Conservation (phyloP, 805 yeast species). For the Candida nonsorbophila region DNA sequence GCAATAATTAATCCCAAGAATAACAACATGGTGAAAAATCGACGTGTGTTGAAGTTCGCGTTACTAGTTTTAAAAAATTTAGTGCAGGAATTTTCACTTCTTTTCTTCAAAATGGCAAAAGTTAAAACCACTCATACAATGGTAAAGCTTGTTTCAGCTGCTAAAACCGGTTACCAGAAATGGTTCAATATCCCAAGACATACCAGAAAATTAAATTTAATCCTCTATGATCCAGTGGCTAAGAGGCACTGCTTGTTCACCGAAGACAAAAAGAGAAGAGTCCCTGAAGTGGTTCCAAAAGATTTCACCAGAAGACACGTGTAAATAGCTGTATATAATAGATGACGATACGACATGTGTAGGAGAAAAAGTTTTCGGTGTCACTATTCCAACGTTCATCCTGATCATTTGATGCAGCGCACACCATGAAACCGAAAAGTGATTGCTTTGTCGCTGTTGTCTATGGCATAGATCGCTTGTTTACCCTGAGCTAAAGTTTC, state of each 20-base stretch:
- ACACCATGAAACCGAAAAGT: too few species aligned
- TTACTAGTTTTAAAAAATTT: slow-evolving; percentile 11
- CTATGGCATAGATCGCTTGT: too few species aligned
- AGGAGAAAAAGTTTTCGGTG: too few species aligned
- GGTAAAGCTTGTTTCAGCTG: slow-evolving; percentile 81
- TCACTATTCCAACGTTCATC: too few species aligned
- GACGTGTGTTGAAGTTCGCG: slow-evolving; percentile 4
- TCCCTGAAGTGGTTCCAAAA: slow-evolving; percentile 42
- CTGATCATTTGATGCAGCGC: too few species aligned
- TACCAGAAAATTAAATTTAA: slow-evolving; percentile 71
- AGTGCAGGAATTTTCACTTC: background rate
- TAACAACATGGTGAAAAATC: background rate
- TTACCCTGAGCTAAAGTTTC: too few species aligned
- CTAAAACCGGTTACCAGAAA: slow-evolving; percentile 83
- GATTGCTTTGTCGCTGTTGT: too few species aligned
- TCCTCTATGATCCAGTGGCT: slow-evolving; percentile 81
- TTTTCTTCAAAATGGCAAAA: slow-evolving; percentile 26
- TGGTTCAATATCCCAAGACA: slow-evolving; percentile 79
- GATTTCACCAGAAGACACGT: slow-evolving; percentile 26
- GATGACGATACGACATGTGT: too few species aligned
- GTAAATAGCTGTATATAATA: too few species aligned
- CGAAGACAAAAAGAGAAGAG: slow-evolving; percentile 83
- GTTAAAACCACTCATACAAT: slow-evolving; percentile 76
- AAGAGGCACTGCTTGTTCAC: slow-evolving; percentile 87
- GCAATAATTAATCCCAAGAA: slow-evolving; percentile 4